Percentiles rank a stretch among this genome's conserved stretches.
phyloP scores from a whole-genome alignment of 345 rosid species.

The Eucalyptus erythrocorys region DNA sequence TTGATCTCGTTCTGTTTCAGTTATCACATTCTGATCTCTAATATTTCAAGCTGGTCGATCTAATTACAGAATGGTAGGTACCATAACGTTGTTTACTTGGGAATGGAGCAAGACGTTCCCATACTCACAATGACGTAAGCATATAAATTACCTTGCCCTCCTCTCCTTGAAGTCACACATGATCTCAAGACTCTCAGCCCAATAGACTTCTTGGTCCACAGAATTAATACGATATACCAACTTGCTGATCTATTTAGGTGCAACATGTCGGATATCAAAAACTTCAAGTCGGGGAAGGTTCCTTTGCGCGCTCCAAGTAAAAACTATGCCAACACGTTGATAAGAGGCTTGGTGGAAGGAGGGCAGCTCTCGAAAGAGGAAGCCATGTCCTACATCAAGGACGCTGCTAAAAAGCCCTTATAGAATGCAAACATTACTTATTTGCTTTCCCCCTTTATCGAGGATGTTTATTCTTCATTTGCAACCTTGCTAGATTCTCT shows the following conservation, averaged over 20 bases:
- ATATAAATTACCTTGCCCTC: not conserved
- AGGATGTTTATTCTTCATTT: not conserved
- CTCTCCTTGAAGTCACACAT: not conserved
- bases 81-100: constrained; percentile 57
- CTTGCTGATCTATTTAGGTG: constrained; percentile 33
- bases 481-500: not conserved
- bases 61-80: constrained; percentile 66
- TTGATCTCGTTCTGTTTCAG: not conserved
- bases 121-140: constrained; percentile 79
- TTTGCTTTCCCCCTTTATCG: not conserved
- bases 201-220: not conserved
- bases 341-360: constrained; percentile 73
- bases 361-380: constrained; percentile 41
- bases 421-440: not conserved
- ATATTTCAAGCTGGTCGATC: not conserved
- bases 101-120: constrained; percentile 46
- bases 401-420: constrained; percentile 43
- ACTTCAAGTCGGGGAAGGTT: constrained; percentile 36
- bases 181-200: not conserved
- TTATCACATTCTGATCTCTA: not conserved
- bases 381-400: constrained; percentile 50
- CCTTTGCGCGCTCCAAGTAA: constrained; percentile 35
- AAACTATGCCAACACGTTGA: constrained; percentile 35
- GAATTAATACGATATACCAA: not conserved
- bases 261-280: constrained; percentile 11